Evolutionary conservation across 176 grass and related monocot genomes (phyloP), one percentile per base, ranked within the genome.

Genomic region (Oryza nivara): DNA sequence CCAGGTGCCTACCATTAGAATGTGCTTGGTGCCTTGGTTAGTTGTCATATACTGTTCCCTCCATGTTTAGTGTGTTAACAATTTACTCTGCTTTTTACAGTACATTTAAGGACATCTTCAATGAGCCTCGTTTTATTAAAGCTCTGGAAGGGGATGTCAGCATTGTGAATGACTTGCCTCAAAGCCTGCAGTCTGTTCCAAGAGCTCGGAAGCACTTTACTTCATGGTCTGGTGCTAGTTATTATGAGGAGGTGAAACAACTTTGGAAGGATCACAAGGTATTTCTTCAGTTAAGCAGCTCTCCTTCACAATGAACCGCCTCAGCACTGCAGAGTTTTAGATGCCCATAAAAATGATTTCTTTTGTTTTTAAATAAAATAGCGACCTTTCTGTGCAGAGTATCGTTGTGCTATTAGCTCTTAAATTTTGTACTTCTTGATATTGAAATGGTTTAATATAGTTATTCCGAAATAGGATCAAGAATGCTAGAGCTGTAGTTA

Each of bases 221-320:
- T 82, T 98, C 91, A 43, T 98, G 96, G 96, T 92, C 91, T 65
- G 63, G 93, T 92, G 80, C 78, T 60, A 90, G 78, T 79, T 98
- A 98, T 79, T 98, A 98, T 40, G 76, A 98, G 49, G 91, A 92
- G 72, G 58, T 81, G 77, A 76, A 85, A 85, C 80, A 70, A 68
- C 78, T 98, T 78, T 98, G 93, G 91, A 95, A 98, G 75, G 90
- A 95, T 83, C 83, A 93, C 79, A 86, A 92, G 96, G 96, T 98
- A 93, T 47, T 49, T 82, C 5, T 74, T 80, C n/a, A n/a, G 13
- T 76, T 76, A 44, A 61, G 19, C 58, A 60, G 8, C 7, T 63
- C 52, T 20, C 20, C 75, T 75, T 28, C 13, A 3, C 30, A 64
- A 65, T 78, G 77, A 16, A 16, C 47, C 30, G 8, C 6, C 0